Conservation (phyloP, 108 stramenopile genomes). For the Epipyxis sp. region DNA sequence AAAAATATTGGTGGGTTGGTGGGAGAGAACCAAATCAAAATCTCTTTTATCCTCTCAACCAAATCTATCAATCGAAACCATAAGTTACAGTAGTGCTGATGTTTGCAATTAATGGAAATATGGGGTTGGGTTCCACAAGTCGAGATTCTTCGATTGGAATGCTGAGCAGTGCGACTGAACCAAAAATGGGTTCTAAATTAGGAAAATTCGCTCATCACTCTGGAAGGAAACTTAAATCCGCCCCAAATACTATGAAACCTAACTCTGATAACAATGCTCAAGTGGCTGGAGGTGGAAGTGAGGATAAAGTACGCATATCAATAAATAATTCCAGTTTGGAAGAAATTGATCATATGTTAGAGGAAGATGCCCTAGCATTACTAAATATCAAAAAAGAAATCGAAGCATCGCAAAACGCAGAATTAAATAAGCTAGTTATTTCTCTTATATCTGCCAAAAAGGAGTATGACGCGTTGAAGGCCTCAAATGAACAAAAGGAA, state of each 20-base stretch:
- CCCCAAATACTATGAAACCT: neutral
- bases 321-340: slow-evolving; percentile 17
- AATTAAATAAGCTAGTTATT: slow-evolving; percentile 2
- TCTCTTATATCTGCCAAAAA: neutral
- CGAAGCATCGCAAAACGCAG: neutral
- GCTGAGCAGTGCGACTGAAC: neutral
- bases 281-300: neutral
- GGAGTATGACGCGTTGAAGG: slow-evolving; percentile 1
- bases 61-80: too few species aligned
- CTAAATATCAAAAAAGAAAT: slow-evolving; percentile 34
- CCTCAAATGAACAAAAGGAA: slow-evolving; percentile 10
- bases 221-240: neutral
- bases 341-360: slow-evolving; percentile 23
- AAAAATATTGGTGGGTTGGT: too few species aligned
- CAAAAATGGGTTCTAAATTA: neutral
- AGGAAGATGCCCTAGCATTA: slow-evolving; percentile 20
- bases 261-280: neutral
- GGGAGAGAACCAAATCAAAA: too few species aligned
- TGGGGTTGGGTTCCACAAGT: too few species aligned
- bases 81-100: too few species aligned
- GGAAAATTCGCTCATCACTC: neutral
- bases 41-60: too few species aligned
- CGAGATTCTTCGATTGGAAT: neutral
- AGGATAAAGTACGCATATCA: neutral
- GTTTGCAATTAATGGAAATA: too few species aligned